Evolutionary conservation across 192 early-diverging fungal species (phyloP).

Genomic region (Umbelopsis sp.): DNA sequence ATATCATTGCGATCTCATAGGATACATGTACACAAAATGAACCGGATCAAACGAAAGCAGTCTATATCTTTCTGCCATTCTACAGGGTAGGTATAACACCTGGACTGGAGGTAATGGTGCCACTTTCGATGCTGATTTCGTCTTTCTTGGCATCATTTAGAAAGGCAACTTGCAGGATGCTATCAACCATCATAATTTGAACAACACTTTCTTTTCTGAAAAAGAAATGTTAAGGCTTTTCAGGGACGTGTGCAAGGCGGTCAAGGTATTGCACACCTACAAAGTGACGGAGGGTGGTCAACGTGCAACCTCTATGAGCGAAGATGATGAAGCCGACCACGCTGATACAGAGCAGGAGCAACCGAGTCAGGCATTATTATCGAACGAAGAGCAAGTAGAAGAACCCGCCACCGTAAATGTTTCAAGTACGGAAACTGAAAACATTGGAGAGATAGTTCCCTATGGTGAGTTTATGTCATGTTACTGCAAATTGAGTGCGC

Average conservation of each 20-base stretch:
- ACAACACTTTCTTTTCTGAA: conserved; percentile 55
- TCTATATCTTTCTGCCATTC: conserved; percentile 74
- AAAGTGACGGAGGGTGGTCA: conserved; percentile 29
- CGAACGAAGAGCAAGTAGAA: conserved; percentile 15
- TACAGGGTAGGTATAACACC: conserved; percentile 51
- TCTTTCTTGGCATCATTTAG: not conserved
- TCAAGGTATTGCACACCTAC: conserved; percentile 58
- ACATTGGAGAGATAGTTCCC: conserved; percentile 39
- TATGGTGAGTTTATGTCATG: not conserved
- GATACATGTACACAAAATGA: conserved; percentile 57
- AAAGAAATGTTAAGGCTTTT: conserved; percentile 61
- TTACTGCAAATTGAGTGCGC: not conserved
- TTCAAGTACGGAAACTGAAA: conserved; percentile 11
- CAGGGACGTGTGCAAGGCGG: conserved; percentile 58
- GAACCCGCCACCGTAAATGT: not conserved
- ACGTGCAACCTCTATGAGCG: conserved; percentile 36
- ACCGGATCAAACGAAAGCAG: conserved; percentile 48
- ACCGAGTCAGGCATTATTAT: conserved; percentile 40
- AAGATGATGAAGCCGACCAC: conserved; percentile 28
- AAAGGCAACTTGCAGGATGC: conserved; percentile 60
- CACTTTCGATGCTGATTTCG: not conserved
- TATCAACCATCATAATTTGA: conserved; percentile 50
- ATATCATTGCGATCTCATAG: conserved; percentile 26
- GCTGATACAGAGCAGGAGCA: conserved; percentile 34
- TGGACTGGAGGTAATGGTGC: not conserved